Conservation (phyloP, 2,329 filamentous ascomycete genomes). For the Colletotrichum plurivorum region DNA sequence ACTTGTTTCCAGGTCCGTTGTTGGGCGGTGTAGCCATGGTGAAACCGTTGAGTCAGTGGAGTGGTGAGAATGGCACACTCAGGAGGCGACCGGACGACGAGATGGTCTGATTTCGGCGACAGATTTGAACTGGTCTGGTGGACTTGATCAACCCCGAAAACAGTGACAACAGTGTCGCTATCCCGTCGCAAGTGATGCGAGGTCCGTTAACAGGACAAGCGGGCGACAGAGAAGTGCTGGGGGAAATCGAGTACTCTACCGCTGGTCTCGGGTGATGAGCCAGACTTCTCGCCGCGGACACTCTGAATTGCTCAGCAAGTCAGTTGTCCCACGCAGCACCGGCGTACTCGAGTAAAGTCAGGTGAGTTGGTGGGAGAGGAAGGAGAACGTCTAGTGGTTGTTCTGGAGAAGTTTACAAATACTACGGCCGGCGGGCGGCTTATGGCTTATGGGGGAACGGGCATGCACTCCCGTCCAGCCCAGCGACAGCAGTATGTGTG, state of each 20-base stretch:
- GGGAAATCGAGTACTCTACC: constrained; percentile 39
- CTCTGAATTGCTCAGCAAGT: constrained; percentile 42
- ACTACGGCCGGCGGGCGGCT: constrained; percentile 32
- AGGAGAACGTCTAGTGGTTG: constrained; percentile 1
- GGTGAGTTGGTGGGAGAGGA: constrained; percentile 18
- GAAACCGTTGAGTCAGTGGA: not conserved
- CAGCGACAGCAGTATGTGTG: constrained; percentile 10
- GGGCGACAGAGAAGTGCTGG: not conserved
- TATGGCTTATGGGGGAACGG: constrained; percentile 18
- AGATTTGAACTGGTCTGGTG: not conserved
- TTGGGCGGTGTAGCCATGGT: constrained; percentile 40
- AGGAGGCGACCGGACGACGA: not conserved
- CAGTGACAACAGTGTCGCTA: not conserved
- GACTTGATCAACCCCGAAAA: not conserved
- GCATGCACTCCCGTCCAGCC: constrained; percentile 13
- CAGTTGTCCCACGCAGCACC: constrained; percentile 41
- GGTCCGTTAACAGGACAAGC: not conserved
- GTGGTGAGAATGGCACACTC: constrained; percentile 2
- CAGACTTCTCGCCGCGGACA: constrained; percentile 43
- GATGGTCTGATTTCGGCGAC: not conserved
- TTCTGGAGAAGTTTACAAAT: constrained; percentile 13
- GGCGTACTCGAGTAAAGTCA: constrained; percentile 41
- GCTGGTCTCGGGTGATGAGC: constrained; percentile 41
- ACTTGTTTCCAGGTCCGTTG: constrained; percentile 29
- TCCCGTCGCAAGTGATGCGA: not conserved